phyloP scores from a whole-genome alignment of 495 filamentous ascomycete genomes.

The Elaphomyces granulatus region DNA sequence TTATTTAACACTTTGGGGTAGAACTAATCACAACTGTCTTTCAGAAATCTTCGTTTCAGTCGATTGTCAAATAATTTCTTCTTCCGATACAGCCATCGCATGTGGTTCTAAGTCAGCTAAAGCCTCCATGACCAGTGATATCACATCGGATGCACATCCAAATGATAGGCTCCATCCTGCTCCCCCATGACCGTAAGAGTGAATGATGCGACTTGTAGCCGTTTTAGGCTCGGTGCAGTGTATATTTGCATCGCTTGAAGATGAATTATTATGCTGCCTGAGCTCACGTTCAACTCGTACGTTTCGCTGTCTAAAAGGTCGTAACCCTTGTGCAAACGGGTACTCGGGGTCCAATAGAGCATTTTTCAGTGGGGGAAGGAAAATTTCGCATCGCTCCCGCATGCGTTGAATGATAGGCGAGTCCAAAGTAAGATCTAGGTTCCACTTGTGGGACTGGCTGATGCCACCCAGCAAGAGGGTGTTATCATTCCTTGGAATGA shows the following conservation, averaged over 20 bases:
- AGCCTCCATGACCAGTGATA: too few species aligned
- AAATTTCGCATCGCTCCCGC: slow-evolving; percentile 30
- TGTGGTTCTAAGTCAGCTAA: too few species aligned
- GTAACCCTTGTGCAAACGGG: slow-evolving; percentile 31
- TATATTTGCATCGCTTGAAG: too few species aligned
- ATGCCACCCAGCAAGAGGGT: slow-evolving; percentile 34
- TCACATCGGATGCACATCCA: too few species aligned
- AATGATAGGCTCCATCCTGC: slow-evolving; percentile 34
- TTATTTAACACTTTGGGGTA: too few species aligned
- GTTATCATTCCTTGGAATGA: slow-evolving; percentile 38
- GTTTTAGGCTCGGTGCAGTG: too few species aligned
- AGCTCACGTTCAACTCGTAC: slow-evolving; percentile 33
- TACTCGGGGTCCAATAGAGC: slow-evolving; percentile 29
- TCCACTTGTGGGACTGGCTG: slow-evolving; percentile 23
- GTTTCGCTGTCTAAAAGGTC: slow-evolving; percentile 26
- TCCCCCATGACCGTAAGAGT: slow-evolving; percentile 36
- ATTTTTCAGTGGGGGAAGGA: slow-evolving; percentile 29
- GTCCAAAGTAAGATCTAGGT: slow-evolving; percentile 28
- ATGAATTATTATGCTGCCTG: too few species aligned
- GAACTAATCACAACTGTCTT: too few species aligned
- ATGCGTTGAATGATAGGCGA: slow-evolving; percentile 29
- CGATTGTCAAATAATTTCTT: too few species aligned
- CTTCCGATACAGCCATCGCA: too few species aligned
- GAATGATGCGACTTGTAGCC: slow-evolving; percentile 24
- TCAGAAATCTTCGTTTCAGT: too few species aligned